phyloP scores from a whole-genome alignment of 306 rosid genomes.

The Alnus glutinosa region DNA sequence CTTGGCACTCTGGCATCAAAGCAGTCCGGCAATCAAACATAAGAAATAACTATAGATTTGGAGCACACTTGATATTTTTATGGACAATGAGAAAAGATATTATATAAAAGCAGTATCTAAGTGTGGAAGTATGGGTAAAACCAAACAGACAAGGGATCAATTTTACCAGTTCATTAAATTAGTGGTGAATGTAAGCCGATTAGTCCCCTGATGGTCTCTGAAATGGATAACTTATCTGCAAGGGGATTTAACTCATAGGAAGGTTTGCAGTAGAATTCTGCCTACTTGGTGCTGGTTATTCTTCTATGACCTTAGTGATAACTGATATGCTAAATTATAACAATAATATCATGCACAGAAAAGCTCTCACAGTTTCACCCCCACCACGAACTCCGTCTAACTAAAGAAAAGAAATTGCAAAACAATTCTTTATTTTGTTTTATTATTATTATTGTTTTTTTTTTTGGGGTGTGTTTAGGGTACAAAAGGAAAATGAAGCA shows the following conservation, averaged over 20 bases:
- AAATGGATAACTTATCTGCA: too few relatives aligned
- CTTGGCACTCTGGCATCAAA: slow-evolving; percentile 74
- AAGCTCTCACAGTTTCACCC: neutral
- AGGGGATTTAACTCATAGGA: too few relatives aligned
- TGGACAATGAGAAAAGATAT: neutral
- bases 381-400: neutral
- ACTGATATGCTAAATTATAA: neutral
- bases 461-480: neutral
- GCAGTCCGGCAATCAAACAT: slow-evolving; percentile 35
- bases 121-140: neutral
- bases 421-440: neutral
- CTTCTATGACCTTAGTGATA: too few relatives aligned
- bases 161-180: neutral
- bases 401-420: neutral
- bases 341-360: neutral
- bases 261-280: too few relatives aligned
- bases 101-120: neutral
- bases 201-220: neutral
- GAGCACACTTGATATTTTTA: slow-evolving; percentile 20
- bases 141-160: slow-evolving; percentile 13
- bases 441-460: too few relatives aligned
- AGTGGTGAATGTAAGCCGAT: slow-evolving; percentile 9
- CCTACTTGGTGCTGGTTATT: too few relatives aligned
- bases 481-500: neutral
- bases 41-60: slow-evolving; percentile 23